These are phyloP conservation scores for Hygrophoropsis aurantiaca DNA, from an alignment of 768 basidiomycete species.

Conservation along the genomic window DNA sequence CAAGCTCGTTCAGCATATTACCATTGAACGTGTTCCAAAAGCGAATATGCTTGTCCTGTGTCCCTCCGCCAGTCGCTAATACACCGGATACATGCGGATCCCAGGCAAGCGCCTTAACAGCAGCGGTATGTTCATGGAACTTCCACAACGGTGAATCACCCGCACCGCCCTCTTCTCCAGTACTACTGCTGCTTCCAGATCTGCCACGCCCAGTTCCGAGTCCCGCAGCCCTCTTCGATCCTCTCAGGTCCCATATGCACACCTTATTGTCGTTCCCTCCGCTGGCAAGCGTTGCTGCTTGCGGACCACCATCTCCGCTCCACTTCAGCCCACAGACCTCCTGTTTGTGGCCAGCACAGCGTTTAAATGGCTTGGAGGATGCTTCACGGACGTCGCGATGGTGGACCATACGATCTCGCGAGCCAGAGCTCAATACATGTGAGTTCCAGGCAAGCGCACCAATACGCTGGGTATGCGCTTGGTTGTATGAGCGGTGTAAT, in stretches of 20 bases:
- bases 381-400: conserved; percentile 90
- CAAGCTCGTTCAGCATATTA: conserved; percentile 79
- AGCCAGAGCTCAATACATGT: conserved; percentile 84
- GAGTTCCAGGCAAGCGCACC: conserved; percentile 95
- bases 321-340: conserved; percentile 97
- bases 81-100: conserved; percentile 92
- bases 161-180: conserved; percentile 29
- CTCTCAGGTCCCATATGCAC: conserved; percentile 92
- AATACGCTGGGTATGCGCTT: conserved; percentile 86
- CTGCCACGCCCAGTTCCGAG: conserved; percentile 27
- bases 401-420: conserved; percentile 85
- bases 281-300: conserved; percentile 71
- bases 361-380: conserved; percentile 62
- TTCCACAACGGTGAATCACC: conserved; percentile 81
- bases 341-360: conserved; percentile 77
- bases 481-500: conserved; percentile 76
- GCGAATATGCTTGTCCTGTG: conserved; percentile 97
- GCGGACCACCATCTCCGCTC: conserved; percentile 57
- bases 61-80: conserved; percentile 93
- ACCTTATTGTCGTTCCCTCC: conserved; percentile 99
- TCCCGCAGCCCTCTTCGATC: conserved; percentile 42
- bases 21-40: conserved; percentile 96
- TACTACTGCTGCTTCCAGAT: conserved; percentile 22
- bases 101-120: conserved; percentile 98
- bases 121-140: conserved; percentile 95